Percentiles rank a stretch among this genome's conserved stretches.
Evolutionary conservation across 495 filamentous ascomycete genomes (phyloP).

Genomic region (Staphylotrichum longicolle): DNA sequence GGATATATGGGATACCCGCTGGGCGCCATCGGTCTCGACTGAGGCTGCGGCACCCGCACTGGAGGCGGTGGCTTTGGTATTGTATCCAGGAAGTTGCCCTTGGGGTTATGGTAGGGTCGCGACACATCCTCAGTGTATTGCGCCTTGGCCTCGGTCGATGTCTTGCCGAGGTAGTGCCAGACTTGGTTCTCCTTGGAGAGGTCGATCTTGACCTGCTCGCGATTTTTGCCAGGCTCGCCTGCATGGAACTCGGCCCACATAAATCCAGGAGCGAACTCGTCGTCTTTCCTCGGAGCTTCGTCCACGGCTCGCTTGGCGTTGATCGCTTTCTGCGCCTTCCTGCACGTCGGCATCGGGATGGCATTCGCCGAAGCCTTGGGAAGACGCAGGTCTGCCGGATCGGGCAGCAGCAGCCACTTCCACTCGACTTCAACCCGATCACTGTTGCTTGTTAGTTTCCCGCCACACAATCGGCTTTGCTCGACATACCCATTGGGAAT

Average conservation of each 20-base stretch:
- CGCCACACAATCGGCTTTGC: conserved; percentile 20
- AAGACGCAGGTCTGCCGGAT: conserved; percentile 61
- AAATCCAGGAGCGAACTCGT: conserved; percentile 62
- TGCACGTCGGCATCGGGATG: conserved; percentile 54
- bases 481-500: conserved; percentile 78
- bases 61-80: conserved; percentile 51
- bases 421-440: conserved; percentile 71
- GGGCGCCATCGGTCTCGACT: conserved; percentile 20
- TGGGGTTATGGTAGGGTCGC: conserved; percentile 52
- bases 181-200: conserved; percentile 66
- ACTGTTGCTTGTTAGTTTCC: conserved; percentile 42
- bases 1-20: conserved; percentile 19
- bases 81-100: conserved; percentile 62
- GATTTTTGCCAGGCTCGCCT: conserved; percentile 46
- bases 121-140: conserved; percentile 84
- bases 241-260: conserved; percentile 84
- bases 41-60: conserved; percentile 27
- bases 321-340: conserved; percentile 54
- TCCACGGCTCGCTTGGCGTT: conserved; percentile 59
- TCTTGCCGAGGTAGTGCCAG: conserved; percentile 86
- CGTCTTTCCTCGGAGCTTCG: conserved; percentile 62
- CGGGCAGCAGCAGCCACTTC: conserved; percentile 70
- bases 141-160: conserved; percentile 86
- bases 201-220: conserved; percentile 57
- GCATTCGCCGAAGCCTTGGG: conserved; percentile 61